phyloP scores from a whole-genome alignment of 129 eudicot genomes.

The Pseudognaphalium luteoalbum region DNA sequence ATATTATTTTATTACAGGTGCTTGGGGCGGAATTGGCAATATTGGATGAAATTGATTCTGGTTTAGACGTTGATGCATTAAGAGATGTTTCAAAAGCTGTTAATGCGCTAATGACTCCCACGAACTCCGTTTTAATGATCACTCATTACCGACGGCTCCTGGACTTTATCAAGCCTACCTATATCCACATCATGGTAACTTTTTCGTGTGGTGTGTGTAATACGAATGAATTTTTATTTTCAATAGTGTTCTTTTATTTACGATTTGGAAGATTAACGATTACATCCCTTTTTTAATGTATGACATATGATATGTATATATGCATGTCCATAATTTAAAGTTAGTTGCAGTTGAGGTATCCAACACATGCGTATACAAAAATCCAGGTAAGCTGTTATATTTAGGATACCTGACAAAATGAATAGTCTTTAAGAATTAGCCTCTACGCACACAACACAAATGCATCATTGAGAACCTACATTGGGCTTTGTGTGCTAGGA shows the following conservation, averaged over 20 bases:
- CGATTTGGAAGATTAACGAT: neutral
- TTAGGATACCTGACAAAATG: neutral
- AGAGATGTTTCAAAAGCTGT: constrained; percentile 95
- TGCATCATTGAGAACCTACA: neutral
- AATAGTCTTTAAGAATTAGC: neutral
- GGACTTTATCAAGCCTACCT: constrained; percentile 76
- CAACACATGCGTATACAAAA: neutral
- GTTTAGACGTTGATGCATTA: constrained; percentile 97
- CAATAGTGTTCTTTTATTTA: neutral
- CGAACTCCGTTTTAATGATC: constrained; percentile 88
- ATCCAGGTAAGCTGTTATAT: neutral
- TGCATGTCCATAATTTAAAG: neutral
- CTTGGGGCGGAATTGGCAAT: constrained; percentile 95
- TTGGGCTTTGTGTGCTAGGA: neutral
- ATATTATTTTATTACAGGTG: constrained; percentile 44
- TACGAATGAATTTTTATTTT: neutral
- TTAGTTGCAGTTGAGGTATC: neutral
- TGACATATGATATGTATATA: neutral
- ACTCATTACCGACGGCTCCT: constrained; percentile 87
- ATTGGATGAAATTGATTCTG: constrained; percentile 97
- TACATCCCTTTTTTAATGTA: neutral
- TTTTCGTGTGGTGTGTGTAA: neutral
- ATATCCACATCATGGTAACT: constrained; percentile 90
- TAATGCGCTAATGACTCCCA: constrained; percentile 71
- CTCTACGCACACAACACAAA: neutral